Conservation (phyloP, 2,329 filamentous ascomycete species). For the Stagonosporopsis cucurbitacearum region DNA sequence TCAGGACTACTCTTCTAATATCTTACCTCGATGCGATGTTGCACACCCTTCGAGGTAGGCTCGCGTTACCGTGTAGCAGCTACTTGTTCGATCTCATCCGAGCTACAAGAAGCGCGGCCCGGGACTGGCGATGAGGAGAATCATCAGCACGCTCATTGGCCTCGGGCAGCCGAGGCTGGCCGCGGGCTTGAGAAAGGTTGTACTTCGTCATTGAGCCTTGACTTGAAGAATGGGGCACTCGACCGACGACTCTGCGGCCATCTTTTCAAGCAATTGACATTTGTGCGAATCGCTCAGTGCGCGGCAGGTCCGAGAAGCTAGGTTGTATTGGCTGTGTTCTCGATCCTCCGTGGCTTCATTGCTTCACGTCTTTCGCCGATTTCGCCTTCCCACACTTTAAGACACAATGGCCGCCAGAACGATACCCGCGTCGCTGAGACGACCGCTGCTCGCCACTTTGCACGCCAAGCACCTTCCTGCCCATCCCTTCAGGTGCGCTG, state of each 20-base stretch:
- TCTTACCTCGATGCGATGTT: background rate
- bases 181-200: slow-evolving; percentile 5
- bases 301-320: slow-evolving; percentile 4
- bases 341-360: slow-evolving; percentile 7
- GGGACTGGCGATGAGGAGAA: background rate
- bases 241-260: slow-evolving; percentile 16
- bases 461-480: slow-evolving; percentile 26
- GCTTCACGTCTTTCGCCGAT: slow-evolving; percentile 14
- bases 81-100: background rate
- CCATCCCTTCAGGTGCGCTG: slow-evolving; percentile 27
- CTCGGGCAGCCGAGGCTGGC: slow-evolving; percentile 6
- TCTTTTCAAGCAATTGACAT: slow-evolving; percentile 6
- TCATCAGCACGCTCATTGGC: slow-evolving; percentile 13
- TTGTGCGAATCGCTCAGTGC: slow-evolving; percentile 4
- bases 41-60: background rate
- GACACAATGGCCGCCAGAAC: slow-evolving; percentile 43
- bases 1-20: background rate
- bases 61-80: background rate
- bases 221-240: slow-evolving; percentile 25
- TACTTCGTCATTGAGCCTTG: slow-evolving; percentile 14
- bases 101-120: background rate
- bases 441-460: slow-evolving; percentile 34
- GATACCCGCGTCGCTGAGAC: slow-evolving; percentile 35
- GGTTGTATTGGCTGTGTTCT: slow-evolving; percentile 7
- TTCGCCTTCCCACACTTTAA: slow-evolving; percentile 12